These are phyloP conservation scores for Volvox carteri DNA, from an alignment of 163 green algal species.

Conservation along the genomic window DNA sequence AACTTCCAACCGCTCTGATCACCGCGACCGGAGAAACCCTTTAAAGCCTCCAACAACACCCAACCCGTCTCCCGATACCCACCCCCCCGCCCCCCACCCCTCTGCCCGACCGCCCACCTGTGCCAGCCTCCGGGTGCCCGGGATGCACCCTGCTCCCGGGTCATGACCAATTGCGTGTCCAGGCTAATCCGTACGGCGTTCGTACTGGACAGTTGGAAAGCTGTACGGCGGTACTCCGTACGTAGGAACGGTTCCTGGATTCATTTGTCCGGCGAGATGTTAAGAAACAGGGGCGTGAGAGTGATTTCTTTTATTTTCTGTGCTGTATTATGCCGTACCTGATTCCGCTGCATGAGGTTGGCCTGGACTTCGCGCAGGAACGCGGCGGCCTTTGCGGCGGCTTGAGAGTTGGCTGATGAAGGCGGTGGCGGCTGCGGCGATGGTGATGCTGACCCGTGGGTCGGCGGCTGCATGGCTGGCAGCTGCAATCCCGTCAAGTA, in stretches of 20 bases:
- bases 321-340: conserved; percentile 41
- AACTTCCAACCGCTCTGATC: too few relatives aligned
- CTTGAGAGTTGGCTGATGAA: neutral
- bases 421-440: neutral
- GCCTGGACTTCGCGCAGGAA: conserved; percentile 64
- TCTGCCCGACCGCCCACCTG: too few relatives aligned
- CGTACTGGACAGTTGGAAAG: conserved; percentile 81
- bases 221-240: conserved; percentile 82
- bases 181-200: conserved; percentile 83
- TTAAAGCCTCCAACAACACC: too few relatives aligned
- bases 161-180: conserved; percentile 81
- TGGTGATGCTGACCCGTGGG: neutral
- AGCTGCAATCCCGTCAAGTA: conserved; percentile 65
- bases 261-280: too few relatives aligned
- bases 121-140: conserved; percentile 58
- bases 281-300: too few relatives aligned
- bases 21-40: too few relatives aligned
- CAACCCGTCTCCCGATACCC: too few relatives aligned
- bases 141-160: conserved; percentile 59
- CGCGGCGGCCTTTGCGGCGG: conserved; percentile 25
- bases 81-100: too few relatives aligned
- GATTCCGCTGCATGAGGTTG: conserved; percentile 22
- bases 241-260: conserved; percentile 80
- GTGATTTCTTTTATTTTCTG: too few relatives aligned
- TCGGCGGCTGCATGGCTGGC: conserved; percentile 17